Base-by-base conservation (phyloP, 768 basidiomycete genomes). In the Tubosaeta sp. region DNA sequence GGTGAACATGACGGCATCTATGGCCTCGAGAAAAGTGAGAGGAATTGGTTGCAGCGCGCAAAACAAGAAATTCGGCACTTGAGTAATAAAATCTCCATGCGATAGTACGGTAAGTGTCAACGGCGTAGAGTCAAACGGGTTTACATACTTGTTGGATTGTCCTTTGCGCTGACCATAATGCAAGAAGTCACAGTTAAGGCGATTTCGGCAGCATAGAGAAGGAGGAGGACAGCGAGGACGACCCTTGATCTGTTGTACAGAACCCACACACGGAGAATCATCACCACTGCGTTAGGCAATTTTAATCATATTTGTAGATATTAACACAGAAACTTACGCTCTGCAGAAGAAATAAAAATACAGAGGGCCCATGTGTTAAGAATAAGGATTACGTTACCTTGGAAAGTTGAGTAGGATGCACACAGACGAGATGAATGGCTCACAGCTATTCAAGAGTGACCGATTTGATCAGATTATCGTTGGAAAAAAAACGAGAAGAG, bases 211-310 rank as follows among this genome's bases (percentile, higher is more conserved):
- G n/a, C 22, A 29, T 35, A 44, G 3, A 49, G 13, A 6, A 13
- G 16, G 18, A 49, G 42, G 19, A 35, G 32, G 8, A 5, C 10
- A 1, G 7, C 24, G 6, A 43, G 24, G 24, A 44, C 11, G 18
- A 27, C 1, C 25, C 24, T 44, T 10, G 48, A 43, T 32, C 25
- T 22, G 36, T 41, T 18, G 34, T 49, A 49, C 14, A 49, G 35
- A 3, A 24, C 48, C 32, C 48, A 43, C 10, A 49, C 42, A 3
- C 48, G 48, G 13, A 49, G 32, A 24, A 49, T 35, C 48, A 49
- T 49, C 14, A 24, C 18, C 41, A 43, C 48, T 49, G n/a, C 2
- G 11, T 29, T 4, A 21, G 18, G 12, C 25, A 30, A 39, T n/a
- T 3, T 22, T 13, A 16, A 19, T 47, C 8, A 5, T n/a, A 12